Conservation (phyloP, 495 filamentous ascomycete genomes). For the Hapsidospora chrysogenum region DNA sequence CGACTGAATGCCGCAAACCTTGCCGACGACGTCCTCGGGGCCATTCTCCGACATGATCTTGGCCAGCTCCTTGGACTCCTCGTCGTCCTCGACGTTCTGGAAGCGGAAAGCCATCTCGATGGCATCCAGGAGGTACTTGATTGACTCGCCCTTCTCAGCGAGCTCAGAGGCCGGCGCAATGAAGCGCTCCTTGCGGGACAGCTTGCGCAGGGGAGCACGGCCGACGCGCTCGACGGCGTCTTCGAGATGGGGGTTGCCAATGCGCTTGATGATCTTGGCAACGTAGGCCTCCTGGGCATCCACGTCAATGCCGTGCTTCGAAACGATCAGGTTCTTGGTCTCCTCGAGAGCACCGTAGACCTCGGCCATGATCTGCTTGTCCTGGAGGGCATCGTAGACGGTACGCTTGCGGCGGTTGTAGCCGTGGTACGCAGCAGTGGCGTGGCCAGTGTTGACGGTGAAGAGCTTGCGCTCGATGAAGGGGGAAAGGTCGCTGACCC, state of each 20-base stretch:
- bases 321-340: conserved; percentile 67
- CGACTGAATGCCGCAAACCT: conserved; percentile 60
- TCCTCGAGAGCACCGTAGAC: conserved; percentile 64
- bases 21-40: conserved; percentile 47
- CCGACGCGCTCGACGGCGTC: conserved; percentile 91
- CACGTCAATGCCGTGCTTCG: conserved; percentile 64
- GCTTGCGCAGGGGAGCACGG: conserved; percentile 83
- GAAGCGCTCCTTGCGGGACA: conserved; percentile 84
- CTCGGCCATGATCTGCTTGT: conserved; percentile 47
- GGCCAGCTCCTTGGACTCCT: conserved; percentile 68
- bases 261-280: conserved; percentile 77
- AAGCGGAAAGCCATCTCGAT: conserved; percentile 81
- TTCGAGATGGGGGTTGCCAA: conserved; percentile 87
- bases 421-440: conserved; percentile 93
- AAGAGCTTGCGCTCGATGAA: conserved; percentile 99
- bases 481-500: conserved; percentile 77
- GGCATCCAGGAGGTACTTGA: conserved; percentile 51
- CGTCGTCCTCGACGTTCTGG: conserved; percentile 79
- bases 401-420: conserved; percentile 65
- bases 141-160: conserved; percentile 57
- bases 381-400: conserved; percentile 68
- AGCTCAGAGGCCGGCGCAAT: conserved; percentile 79
- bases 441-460: conserved; percentile 97
- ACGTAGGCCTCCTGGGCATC: conserved; percentile 80
- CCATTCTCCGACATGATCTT: conserved; percentile 58